These are phyloP conservation scores for Haematococcus sp. DNA, from an alignment of 139 green algal genomes.

Conservation along the genomic window DNA sequence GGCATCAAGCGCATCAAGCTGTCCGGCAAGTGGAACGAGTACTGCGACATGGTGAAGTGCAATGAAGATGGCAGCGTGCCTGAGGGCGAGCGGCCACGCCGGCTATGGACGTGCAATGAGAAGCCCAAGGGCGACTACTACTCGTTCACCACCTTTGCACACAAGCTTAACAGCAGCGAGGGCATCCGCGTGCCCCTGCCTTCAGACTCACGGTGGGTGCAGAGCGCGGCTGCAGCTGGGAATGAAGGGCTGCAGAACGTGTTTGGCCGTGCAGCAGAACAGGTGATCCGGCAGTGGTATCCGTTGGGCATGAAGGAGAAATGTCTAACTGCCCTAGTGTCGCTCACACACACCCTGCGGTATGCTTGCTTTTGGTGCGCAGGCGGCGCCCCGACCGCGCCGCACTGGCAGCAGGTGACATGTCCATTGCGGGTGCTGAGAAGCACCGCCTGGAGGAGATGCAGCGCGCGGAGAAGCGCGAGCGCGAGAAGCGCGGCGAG, in stretches of 20 bases:
- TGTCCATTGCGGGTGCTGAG: slow-evolving; percentile 51
- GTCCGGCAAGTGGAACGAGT: slow-evolving; percentile 81
- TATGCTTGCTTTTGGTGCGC: slow-evolving; percentile 16
- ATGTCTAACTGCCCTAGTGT: background rate
- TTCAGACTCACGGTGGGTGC: slow-evolving; percentile 78
- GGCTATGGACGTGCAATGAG: slow-evolving; percentile 73
- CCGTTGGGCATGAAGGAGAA: background rate
- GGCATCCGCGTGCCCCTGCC: slow-evolving; percentile 61
- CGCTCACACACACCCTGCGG: background rate
- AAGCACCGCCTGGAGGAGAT: slow-evolving; percentile 81
- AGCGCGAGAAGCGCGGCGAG: slow-evolving; percentile 57
- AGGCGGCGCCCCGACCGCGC: slow-evolving; percentile 64
- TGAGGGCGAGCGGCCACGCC: slow-evolving; percentile 31
- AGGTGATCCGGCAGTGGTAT: no score
- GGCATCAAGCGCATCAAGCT: slow-evolving; percentile 68
- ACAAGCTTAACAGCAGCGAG: slow-evolving; percentile 71
- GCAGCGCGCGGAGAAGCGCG: slow-evolving; percentile 67
- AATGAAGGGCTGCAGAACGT: background rate
- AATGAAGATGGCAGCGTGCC: slow-evolving; percentile 61
- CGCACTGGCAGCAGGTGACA: slow-evolving; percentile 54
- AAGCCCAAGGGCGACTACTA: slow-evolving; percentile 87
- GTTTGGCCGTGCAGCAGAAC: no score
- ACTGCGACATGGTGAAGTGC: slow-evolving; percentile 70
- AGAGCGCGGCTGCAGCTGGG: background rate
- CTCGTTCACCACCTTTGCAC: slow-evolving; percentile 86